These are phyloP conservation scores for Candida ascalaphidarum DNA, from an alignment of 805 yeast species.

Conservation along the genomic window DNA sequence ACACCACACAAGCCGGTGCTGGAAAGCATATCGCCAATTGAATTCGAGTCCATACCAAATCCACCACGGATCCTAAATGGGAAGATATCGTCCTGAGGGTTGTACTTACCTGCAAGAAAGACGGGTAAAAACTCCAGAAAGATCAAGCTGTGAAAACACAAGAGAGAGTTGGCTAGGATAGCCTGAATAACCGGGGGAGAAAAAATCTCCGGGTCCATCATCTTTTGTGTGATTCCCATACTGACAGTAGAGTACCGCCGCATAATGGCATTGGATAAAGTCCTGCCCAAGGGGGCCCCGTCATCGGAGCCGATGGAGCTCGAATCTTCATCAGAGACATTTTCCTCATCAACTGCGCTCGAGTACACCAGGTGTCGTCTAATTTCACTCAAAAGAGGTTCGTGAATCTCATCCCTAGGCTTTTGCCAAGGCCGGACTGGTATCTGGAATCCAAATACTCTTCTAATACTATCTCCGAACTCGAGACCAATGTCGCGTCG, in stretches of 20 bases:
- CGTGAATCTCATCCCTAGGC: neutral
- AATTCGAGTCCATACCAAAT: conserved; percentile 8
- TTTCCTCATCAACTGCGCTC: neutral
- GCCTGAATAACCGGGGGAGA: conserved; percentile 9
- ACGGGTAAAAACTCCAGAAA: conserved; percentile 12
- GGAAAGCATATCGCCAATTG: conserved; percentile 10
- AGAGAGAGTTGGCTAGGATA: conserved; percentile 7
- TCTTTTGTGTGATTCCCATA: conserved; percentile 1
- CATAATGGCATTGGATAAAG: conserved; percentile 5
- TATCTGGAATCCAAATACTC: conserved; percentile 4
- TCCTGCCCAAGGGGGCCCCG: conserved; percentile 1
- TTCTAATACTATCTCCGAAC: conserved; percentile 7
- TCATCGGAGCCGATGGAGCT: neutral
- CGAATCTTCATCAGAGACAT: neutral
- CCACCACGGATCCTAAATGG: conserved; percentile 12
- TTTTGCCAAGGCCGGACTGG: conserved; percentile 8
- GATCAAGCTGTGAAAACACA: conserved; percentile 10
- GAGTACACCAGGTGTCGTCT: neutral
- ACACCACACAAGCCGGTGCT: conserved; percentile 11
- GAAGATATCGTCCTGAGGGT: conserved; percentile 4
- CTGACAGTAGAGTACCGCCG: conserved; percentile 5
- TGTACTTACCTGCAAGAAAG: conserved; percentile 7
- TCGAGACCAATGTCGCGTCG: conserved; percentile 11
- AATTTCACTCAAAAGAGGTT: neutral
- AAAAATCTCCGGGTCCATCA: conserved; percentile 6